Evolutionary conservation across 2,329 filamentous ascomycete species (phyloP).

Genomic region (Plectosphaerella plurivora): DNA sequence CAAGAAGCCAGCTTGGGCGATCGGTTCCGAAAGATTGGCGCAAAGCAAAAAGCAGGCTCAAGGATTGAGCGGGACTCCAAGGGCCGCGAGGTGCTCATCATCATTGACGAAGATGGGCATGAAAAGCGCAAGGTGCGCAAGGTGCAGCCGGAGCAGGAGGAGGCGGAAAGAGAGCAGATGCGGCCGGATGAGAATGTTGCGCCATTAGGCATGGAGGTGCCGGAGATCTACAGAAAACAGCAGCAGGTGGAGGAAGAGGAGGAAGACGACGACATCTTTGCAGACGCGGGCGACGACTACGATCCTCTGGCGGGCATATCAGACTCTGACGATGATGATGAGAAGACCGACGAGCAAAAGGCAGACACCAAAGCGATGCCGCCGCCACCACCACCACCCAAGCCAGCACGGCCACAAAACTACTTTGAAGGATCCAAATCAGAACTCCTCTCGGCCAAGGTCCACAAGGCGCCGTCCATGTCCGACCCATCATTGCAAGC

Average conservation of each 20-base stretch:
- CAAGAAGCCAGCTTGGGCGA: constrained; percentile 48
- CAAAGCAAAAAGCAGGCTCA: constrained; percentile 45
- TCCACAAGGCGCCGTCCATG: constrained; percentile 49
- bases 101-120: constrained; percentile 61
- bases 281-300: constrained; percentile 62
- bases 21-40: constrained; percentile 62
- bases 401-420: constrained; percentile 41
- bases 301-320: constrained; percentile 57
- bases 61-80: constrained; percentile 58
- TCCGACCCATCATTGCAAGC: constrained; percentile 76
- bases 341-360: constrained; percentile 25
- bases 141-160: constrained; percentile 28
- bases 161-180: constrained; percentile 37
- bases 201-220: constrained; percentile 62
- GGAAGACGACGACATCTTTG: constrained; percentile 61
- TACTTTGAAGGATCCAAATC: constrained; percentile 60
- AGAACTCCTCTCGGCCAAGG: constrained; percentile 47
- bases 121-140: constrained; percentile 63
- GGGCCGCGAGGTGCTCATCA: constrained; percentile 60
- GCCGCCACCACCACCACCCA: constrained; percentile 32
- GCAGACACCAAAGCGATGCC: constrained; percentile 30
- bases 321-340: constrained; percentile 40
- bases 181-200: constrained; percentile 51
- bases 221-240: constrained; percentile 50
- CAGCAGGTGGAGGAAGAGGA: constrained; percentile 43